Percentiles rank a stretch among this genome's conserved stretches.
Evolutionary conservation across 768 basidiomycete genomes (phyloP).

Genomic region (Boletus barrowsii): DNA sequence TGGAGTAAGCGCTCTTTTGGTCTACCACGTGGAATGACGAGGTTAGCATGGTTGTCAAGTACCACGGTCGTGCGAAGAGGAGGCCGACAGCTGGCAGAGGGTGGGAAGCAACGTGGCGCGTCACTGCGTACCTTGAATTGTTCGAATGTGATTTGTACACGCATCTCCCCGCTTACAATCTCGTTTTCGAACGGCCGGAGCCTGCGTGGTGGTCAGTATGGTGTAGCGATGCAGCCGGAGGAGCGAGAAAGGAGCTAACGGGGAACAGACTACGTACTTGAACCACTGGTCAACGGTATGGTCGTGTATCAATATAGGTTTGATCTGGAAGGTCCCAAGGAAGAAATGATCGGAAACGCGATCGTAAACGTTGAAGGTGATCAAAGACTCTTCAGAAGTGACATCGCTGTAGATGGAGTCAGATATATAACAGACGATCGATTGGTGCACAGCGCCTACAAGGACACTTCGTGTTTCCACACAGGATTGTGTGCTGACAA

Average conservation of each 20-base stretch:
- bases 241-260: slow-evolving; percentile 14
- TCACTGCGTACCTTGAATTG: slow-evolving; percentile 66
- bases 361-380: slow-evolving; percentile 93
- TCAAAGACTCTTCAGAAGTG: slow-evolving; percentile 77
- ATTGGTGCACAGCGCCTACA: slow-evolving; percentile 56
- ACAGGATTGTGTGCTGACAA: slow-evolving; percentile 84
- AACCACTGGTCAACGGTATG: slow-evolving; percentile 97
- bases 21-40: slow-evolving; percentile 42
- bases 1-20: slow-evolving; percentile 83
- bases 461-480: slow-evolving; percentile 99
- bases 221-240: background rate
- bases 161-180: slow-evolving; percentile 87
- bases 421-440: slow-evolving; percentile 14
- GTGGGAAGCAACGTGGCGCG: slow-evolving; percentile 22
- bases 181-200: slow-evolving; percentile 77
- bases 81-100: slow-evolving; percentile 22
- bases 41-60: slow-evolving; percentile 20
- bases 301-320: slow-evolving; percentile 87
- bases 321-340: slow-evolving; percentile 88
- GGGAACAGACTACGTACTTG: slow-evolving; percentile 58
- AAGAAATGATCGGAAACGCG: slow-evolving; percentile 81
- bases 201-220: slow-evolving; percentile 37
- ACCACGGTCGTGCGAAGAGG: slow-evolving; percentile 22
- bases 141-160: slow-evolving; percentile 92
- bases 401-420: slow-evolving; percentile 68